These are phyloP conservation scores for Kodamaea laetipori DNA, from an alignment of 805 yeast species.

Conservation along the genomic window DNA sequence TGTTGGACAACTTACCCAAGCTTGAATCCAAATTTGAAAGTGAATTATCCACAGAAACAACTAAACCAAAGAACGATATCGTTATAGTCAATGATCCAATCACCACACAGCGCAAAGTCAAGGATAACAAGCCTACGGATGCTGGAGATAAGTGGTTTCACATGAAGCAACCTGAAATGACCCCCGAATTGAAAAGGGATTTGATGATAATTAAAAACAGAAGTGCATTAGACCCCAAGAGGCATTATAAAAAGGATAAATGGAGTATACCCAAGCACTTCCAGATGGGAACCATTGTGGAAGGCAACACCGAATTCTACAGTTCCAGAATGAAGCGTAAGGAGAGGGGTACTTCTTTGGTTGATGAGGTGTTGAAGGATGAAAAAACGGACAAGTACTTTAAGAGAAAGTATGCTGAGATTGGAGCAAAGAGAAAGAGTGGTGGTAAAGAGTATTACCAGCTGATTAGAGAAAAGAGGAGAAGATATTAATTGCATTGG, in stretches of 20 bases:
- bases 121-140: constrained; percentile 23
- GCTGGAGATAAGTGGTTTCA: constrained; percentile 76
- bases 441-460: constrained; percentile 73
- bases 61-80: constrained; percentile 24
- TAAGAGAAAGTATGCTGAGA: constrained; percentile 79
- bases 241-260: constrained; percentile 87
- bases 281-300: constrained; percentile 86
- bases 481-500: constrained; percentile 36
- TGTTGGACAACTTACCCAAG: constrained; percentile 24
- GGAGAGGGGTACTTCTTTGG: constrained; percentile 74
- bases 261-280: constrained; percentile 78
- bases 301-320: constrained; percentile 78
- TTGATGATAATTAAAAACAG: constrained; percentile 78
- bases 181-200: constrained; percentile 74
- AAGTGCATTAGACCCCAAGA: constrained; percentile 89
- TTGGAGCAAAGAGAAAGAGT: constrained; percentile 60
- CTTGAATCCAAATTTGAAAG: constrained; percentile 35
- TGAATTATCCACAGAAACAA: constrained; percentile 17
- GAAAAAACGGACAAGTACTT: constrained; percentile 70
- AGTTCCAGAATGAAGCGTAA: constrained; percentile 65
- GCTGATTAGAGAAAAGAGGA: constrained; percentile 62
- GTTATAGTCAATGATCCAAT: constrained; percentile 52
- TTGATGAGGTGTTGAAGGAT: constrained; percentile 81
- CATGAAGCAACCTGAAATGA: constrained; percentile 73
- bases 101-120: constrained; percentile 18